phyloP scores from a whole-genome alignment of 257 asterid species.

The Solanum pennellii region DNA sequence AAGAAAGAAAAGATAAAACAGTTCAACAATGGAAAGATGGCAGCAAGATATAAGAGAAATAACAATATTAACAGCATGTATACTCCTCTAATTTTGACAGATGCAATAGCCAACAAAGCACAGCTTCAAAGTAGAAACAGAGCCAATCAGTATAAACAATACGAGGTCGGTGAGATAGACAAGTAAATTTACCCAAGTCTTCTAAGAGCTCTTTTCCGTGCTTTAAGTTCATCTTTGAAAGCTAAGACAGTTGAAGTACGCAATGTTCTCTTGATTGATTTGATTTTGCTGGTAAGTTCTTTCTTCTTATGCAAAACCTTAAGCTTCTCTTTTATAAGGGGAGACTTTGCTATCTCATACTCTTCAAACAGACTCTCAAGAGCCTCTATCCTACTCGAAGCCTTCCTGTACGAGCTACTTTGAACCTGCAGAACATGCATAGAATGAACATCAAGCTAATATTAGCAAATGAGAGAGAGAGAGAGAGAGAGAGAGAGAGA shows the following conservation, averaged over 20 bases:
- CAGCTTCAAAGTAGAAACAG: not conserved
- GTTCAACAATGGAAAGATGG: not conserved
- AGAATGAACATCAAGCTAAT: not conserved
- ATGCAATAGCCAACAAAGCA: not conserved
- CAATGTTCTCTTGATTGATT: slow-evolving; percentile 64
- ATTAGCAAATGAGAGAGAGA: not conserved
- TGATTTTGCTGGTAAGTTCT: slow-evolving; percentile 69
- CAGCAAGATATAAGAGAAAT: not conserved
- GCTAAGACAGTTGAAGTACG: slow-evolving; percentile 81
- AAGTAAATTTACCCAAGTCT: slow-evolving; percentile 57
- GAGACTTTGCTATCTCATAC: slow-evolving; percentile 76
- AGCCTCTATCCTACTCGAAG: slow-evolving; percentile 75
- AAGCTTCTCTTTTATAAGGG: slow-evolving; percentile 83
- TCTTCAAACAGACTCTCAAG: slow-evolving; percentile 83
- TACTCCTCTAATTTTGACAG: not conserved
- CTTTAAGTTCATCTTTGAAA: slow-evolving; percentile 94
- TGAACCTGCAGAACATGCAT: slow-evolving; percentile 49
- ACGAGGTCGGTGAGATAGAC: not conserved
- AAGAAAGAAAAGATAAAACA: not conserved
- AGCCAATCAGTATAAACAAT: not conserved
- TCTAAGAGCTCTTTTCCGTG: slow-evolving; percentile 85
- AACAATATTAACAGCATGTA: not conserved
- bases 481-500: not conserved
- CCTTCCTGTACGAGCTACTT: slow-evolving; percentile 75
- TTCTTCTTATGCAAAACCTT: slow-evolving; percentile 70